A percentile compares a stretch with the other conserved stretches of the same genome.
phyloP scores from a whole-genome alignment of 2,329 filamentous ascomycete species.

The Alternaria sp. region DNA sequence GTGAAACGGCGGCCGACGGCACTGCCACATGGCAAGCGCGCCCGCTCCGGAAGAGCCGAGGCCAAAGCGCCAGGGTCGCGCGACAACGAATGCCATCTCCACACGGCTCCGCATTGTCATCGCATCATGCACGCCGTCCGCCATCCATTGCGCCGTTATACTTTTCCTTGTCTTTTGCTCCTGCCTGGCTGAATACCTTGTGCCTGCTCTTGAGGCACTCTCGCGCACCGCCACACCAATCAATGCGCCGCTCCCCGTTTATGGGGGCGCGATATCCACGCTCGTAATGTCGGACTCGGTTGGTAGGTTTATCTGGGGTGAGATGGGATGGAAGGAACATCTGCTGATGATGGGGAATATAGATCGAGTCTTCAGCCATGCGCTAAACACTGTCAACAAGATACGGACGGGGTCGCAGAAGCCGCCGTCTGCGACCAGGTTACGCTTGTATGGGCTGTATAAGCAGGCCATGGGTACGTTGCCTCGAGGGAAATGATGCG shows the following conservation, averaged over 20 bases:
- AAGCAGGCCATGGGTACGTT: constrained; percentile 88
- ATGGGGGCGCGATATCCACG: constrained; percentile 28
- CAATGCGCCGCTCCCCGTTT: constrained; percentile 17
- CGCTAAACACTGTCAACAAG: constrained; percentile 97
- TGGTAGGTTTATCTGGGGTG: constrained; percentile 38
- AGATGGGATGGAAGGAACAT: not conserved
- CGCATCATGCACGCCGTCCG: constrained; percentile 11
- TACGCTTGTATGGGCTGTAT: constrained; percentile 96
- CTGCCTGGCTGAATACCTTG: constrained; percentile 3
- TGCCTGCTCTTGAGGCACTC: not conserved
- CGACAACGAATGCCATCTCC: constrained; percentile 14
- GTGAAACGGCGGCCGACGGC: not conserved
- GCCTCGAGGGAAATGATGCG: not conserved
- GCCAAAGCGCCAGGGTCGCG: constrained; percentile 11
- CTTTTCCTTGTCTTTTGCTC: not conserved
- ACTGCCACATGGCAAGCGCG: constrained; percentile 17
- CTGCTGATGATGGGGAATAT: constrained; percentile 2
- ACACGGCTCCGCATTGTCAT: constrained; percentile 17
- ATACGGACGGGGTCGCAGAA: constrained; percentile 92
- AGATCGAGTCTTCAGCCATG: constrained; percentile 99
- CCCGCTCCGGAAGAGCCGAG: constrained; percentile 7
- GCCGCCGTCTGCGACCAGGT: constrained; percentile 81
- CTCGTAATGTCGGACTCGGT: constrained; percentile 50
- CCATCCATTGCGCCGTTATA: not conserved
- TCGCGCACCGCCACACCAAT: not conserved